Percentiles rank a stretch among this genome's conserved stretches.
phyloP scores from a whole-genome alignment of 2,329 filamentous ascomycete species.

The Penicillium sp. region DNA sequence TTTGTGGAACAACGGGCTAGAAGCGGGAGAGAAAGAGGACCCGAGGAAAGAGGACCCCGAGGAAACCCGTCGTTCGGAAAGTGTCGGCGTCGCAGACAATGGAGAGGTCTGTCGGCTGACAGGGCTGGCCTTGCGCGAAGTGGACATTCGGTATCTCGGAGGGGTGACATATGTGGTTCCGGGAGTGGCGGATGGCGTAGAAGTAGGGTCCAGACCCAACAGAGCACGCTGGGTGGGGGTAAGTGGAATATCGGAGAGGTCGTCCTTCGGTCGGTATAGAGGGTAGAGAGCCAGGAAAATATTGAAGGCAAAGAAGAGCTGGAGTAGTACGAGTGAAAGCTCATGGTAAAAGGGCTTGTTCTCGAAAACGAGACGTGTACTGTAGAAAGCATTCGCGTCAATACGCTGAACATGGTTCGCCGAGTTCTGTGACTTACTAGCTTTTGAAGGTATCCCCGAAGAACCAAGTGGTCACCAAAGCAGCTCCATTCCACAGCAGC shows the following conservation, averaged over 20 bases:
- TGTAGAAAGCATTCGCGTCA: slow-evolving; percentile 3
- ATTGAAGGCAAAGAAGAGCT: slow-evolving; percentile 63
- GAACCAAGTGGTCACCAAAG: slow-evolving; percentile 49
- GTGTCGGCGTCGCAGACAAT: slow-evolving; percentile 34
- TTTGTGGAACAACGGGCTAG: slow-evolving; percentile 63
- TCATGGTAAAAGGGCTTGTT: slow-evolving; percentile 41
- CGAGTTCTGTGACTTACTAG: slow-evolving; percentile 29
- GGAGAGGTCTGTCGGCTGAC: slow-evolving; percentile 37
- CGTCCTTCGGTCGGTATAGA: slow-evolving; percentile 65
- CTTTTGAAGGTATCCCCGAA: slow-evolving; percentile 38
- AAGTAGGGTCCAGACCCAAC: slow-evolving; percentile 70
- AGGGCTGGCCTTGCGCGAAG: slow-evolving; percentile 46
- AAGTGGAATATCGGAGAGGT: slow-evolving; percentile 81
- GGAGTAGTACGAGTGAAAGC: slow-evolving; percentile 51
- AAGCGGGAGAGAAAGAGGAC: slow-evolving; percentile 52
- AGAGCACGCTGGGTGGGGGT: slow-evolving; percentile 82
- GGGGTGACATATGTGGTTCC: slow-evolving; percentile 74
- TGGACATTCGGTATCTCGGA: slow-evolving; percentile 75
- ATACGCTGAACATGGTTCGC: slow-evolving; percentile 1
- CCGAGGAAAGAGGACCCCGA: slow-evolving; percentile 43
- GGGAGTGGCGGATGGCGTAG: slow-evolving; percentile 59
- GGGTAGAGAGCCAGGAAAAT: slow-evolving; percentile 66
- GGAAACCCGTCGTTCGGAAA: slow-evolving; percentile 31
- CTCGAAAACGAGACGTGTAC: slow-evolving; percentile 30
- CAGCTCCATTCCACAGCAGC: slow-evolving; percentile 62